Conservation (phyloP, 257 asterid genomes). For the Solanum tacnaense region DNA sequence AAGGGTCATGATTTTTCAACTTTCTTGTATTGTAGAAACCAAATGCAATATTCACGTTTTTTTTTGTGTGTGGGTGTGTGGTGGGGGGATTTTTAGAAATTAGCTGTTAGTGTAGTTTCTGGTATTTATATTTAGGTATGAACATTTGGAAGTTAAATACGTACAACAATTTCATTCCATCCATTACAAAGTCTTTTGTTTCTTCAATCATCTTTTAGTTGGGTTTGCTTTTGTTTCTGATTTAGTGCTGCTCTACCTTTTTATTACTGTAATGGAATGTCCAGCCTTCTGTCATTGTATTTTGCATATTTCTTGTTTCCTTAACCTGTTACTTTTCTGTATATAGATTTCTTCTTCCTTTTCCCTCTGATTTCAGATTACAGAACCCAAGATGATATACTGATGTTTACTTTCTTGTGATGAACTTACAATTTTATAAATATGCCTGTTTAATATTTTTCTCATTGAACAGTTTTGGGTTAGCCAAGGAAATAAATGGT, state of each 20-base stretch:
- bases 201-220: neutral
- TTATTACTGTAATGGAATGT: neutral
- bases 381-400: neutral
- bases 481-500: constrained; percentile 99
- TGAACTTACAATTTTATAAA: neutral
- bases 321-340: neutral
- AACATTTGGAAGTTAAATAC: neutral
- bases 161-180: neutral
- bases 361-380: neutral
- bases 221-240: neutral
- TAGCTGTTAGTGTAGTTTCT: neutral
- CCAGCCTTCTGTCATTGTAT: neutral
- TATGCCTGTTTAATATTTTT: neutral
- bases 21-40: neutral
- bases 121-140: neutral
- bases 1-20: neutral
- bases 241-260: neutral
- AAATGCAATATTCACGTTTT: neutral
- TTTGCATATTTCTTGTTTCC: neutral
- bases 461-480: constrained; percentile 71
- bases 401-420: neutral
- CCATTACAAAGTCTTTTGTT: neutral
- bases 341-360: neutral
- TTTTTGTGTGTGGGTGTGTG: neutral
- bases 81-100: neutral